Evolutionary conservation across 768 basidiomycete genomes (phyloP), one percentile per base, ranked within the genome.

Genomic region (Boletus insuetus): DNA sequence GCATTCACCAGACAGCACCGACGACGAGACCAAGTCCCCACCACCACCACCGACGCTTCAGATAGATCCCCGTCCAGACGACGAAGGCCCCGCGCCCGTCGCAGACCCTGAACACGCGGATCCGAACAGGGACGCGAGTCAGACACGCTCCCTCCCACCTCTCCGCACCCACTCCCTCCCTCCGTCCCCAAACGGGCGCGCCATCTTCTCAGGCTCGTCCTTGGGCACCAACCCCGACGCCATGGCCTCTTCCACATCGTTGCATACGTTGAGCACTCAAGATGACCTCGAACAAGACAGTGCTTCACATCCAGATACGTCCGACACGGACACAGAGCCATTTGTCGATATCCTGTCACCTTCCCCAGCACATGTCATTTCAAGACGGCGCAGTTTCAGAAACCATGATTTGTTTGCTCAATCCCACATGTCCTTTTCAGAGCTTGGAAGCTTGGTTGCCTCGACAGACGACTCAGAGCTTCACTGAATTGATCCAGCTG

Each of bases 401-500:
- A 54, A 58, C 4, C 66, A 69, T 17, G 66, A 68, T 19, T 8
- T 62, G 8, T 68, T 69, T 22, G 62, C 67, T 10, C 46, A 55
- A 31, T 69, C 67, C 0, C 67, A 67, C 29, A 62, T 68, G 1
- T 68, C 66, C 0, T 68, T 68, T 34, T 20, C 66, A 0, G 67
- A 68, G 9, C 64, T 68, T 8, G 66, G 66, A 13, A 69, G 45
- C 48, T n/a, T 67, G 54, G 45, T 67, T 13, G 56, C 58, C 14
- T 44, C 66, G 0, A n/a, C 53, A 4, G 10, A 48, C 17, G 58
- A 42, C 6, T 16, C 14, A 2, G 38, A 39, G n/a, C n/a, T 13
- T 34, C 32, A 34, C 13, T 35, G 29, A 29, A 1, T 24, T 24
- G 24, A 29, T 8, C 4, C 17, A 16, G 16, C 17, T 29, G 19